Conservation (phyloP, 306 rosid species). For the Glycine latifolia region DNA sequence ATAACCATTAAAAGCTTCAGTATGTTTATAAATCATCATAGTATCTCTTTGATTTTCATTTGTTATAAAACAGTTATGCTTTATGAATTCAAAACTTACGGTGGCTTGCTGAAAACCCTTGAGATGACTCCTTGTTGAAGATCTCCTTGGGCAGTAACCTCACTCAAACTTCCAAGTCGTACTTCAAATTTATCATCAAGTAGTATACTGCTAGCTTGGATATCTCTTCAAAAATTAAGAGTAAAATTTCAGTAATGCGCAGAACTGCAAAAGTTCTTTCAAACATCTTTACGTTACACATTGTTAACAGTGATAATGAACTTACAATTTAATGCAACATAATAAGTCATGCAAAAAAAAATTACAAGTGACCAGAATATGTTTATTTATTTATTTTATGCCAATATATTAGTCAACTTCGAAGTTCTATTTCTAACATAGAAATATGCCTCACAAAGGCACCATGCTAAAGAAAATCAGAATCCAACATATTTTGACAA, state of each 20-base stretch:
- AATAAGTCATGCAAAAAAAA: not conserved
- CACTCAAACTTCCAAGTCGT: slow-evolving; percentile 95
- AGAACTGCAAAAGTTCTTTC: not conserved
- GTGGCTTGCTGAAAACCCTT: slow-evolving; percentile 77
- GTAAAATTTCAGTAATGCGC: slow-evolving; percentile 37
- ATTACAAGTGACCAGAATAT: not conserved
- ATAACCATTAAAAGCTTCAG: slow-evolving; percentile 27
- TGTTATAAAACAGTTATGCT: slow-evolving; percentile 24
- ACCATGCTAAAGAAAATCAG: slow-evolving; percentile 1
- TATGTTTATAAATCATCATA: slow-evolving; percentile 5
- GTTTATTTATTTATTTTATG: slow-evolving; percentile 5
- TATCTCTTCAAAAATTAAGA: slow-evolving; percentile 69
- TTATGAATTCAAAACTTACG: slow-evolving; percentile 63
- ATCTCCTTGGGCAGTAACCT: slow-evolving; percentile 78
- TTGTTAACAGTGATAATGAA: slow-evolving; percentile 1
- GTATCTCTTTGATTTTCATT: slow-evolving; percentile 33
- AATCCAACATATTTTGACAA: slow-evolving; percentile 25
- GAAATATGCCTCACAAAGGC: not conserved
- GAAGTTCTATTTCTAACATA: slow-evolving; percentile 15
- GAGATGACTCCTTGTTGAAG: slow-evolving; percentile 69
- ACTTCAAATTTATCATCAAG: slow-evolving; percentile 98
- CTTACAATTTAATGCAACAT: not conserved
- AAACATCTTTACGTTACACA: slow-evolving; percentile 8
- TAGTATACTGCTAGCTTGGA: slow-evolving; percentile 96
- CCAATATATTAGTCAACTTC: not conserved